phyloP scores from a whole-genome alignment of 345 rosid species.

The Gossypium turneri region DNA sequence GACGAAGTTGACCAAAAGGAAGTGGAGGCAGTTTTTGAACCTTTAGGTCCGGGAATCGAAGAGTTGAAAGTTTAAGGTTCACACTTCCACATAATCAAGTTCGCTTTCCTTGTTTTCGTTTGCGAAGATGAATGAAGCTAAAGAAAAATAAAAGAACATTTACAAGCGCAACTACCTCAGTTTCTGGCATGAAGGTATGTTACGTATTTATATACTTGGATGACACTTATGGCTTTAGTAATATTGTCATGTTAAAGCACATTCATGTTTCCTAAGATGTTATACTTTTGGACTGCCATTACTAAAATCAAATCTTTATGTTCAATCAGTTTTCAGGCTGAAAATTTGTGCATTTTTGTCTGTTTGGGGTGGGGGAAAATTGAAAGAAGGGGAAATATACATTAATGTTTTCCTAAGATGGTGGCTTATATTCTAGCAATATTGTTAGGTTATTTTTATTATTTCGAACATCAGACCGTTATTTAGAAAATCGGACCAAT shows the following conservation, averaged over 20 bases:
- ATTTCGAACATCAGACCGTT: too few species aligned
- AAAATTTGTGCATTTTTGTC: too few species aligned
- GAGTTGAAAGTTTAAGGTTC: constrained; percentile 52
- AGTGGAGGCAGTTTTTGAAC: constrained; percentile 65
- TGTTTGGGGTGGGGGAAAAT: too few species aligned
- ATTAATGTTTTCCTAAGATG: too few species aligned
- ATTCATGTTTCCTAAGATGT: not conserved
- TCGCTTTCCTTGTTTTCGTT: not conserved
- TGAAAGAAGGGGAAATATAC: too few species aligned
- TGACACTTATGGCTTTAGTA: not conserved
- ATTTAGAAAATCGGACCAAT: too few species aligned
- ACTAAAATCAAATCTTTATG: too few species aligned
- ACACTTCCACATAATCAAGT: not conserved
- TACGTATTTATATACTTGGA: not conserved
- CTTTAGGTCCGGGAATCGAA: constrained; percentile 43
- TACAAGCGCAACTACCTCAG: not conserved
- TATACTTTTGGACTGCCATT: too few species aligned
- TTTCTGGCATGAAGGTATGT: not conserved
- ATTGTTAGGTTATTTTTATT: too few species aligned
- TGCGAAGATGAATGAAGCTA: not conserved
- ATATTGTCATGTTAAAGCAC: not conserved
- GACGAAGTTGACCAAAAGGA: constrained; percentile 57
- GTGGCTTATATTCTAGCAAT: too few species aligned
- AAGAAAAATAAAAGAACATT: not conserved
- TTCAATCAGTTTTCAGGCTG: not conserved